These are phyloP conservation scores for Hericium erinaceus DNA, from an alignment of 768 basidiomycete species.

Conservation along the genomic window DNA sequence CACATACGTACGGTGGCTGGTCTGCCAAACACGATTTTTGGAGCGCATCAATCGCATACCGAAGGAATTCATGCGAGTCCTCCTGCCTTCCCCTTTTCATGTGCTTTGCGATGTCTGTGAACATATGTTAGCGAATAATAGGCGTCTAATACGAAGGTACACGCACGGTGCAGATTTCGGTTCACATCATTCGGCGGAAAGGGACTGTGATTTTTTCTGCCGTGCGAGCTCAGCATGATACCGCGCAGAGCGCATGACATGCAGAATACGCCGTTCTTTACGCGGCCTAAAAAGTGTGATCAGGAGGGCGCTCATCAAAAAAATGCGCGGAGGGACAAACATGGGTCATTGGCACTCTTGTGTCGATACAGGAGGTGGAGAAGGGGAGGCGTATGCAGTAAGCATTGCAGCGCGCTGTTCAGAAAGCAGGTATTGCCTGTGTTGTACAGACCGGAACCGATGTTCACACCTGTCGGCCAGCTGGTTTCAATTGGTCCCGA, in stretches of 20 bases:
- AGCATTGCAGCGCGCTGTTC: conserved; percentile 89
- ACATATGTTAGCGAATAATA: conserved; percentile 1
- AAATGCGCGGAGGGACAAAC: conserved; percentile 33
- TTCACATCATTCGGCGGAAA: conserved; percentile 45
- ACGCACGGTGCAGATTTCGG: too few species aligned
- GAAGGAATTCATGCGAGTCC: conserved; percentile 95
- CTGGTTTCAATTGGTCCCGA: conserved; percentile 46
- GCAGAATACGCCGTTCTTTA: conserved; percentile 47
- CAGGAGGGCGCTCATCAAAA: neutral
- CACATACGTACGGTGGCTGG: conserved; percentile 49
- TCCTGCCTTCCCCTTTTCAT: conserved; percentile 91
- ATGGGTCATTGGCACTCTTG: conserved; percentile 35
- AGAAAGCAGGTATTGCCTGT: conserved; percentile 93
- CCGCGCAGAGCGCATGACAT: conserved; percentile 65
- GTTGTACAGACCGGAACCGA: conserved; percentile 68
- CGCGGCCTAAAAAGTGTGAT: conserved; percentile 25
- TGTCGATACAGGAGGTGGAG: conserved; percentile 50
- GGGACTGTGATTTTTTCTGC: conserved; percentile 15
- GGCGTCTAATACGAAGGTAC: too few species aligned
- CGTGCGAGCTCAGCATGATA: conserved; percentile 48
- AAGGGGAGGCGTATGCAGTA: conserved; percentile 87
- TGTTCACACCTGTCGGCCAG: conserved; percentile 44
- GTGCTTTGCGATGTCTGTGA: conserved; percentile 79
- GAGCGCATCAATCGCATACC: conserved; percentile 85
- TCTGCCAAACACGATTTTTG: conserved; percentile 79